Conservation (phyloP, 1,284 basidiomycete species). For the Tylopilus orsonianus region DNA sequence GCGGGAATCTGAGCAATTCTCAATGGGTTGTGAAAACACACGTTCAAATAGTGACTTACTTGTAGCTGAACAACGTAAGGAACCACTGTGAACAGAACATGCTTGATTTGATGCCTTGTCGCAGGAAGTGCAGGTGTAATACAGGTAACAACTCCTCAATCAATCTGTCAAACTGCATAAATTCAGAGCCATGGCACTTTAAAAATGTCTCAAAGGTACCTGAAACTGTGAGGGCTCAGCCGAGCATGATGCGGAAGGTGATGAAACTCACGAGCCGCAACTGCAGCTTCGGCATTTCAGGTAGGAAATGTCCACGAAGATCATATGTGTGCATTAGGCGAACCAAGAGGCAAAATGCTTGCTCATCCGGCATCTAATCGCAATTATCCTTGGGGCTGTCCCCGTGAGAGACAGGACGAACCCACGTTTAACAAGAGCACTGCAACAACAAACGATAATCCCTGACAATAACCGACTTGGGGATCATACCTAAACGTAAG, state of each 20-base stretch:
- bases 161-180: constrained; percentile 83
- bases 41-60: constrained; percentile 46
- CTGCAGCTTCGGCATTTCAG: constrained; percentile 97
- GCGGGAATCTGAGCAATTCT: constrained; percentile 74
- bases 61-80: constrained; percentile 93
- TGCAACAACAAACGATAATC: constrained; percentile 93
- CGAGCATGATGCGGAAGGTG: constrained; percentile 1
- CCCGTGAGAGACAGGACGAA: not conserved
- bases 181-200: constrained; percentile 10
- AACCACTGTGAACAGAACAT: constrained; percentile 99
- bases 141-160: constrained; percentile 92
- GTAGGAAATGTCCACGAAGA: constrained; percentile 92
- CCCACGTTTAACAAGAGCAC: constrained; percentile 88
- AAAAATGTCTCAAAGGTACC: constrained; percentile 29
- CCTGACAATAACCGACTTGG: constrained; percentile 97
- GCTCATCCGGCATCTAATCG: constrained; percentile 95
- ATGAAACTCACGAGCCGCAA: constrained; percentile 69
- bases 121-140: constrained; percentile 86
- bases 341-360: constrained; percentile 96
- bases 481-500: constrained; percentile 72
- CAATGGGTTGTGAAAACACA: not conserved
- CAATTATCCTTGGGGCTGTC: constrained; percentile 6
- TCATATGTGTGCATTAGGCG: constrained; percentile 98
- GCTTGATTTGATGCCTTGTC: constrained; percentile 93
- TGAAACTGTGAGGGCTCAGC: constrained; percentile 42